Conservation (phyloP, 2,329 filamentous ascomycete genomes). For the Chrysoporthe austroafricana region DNA sequence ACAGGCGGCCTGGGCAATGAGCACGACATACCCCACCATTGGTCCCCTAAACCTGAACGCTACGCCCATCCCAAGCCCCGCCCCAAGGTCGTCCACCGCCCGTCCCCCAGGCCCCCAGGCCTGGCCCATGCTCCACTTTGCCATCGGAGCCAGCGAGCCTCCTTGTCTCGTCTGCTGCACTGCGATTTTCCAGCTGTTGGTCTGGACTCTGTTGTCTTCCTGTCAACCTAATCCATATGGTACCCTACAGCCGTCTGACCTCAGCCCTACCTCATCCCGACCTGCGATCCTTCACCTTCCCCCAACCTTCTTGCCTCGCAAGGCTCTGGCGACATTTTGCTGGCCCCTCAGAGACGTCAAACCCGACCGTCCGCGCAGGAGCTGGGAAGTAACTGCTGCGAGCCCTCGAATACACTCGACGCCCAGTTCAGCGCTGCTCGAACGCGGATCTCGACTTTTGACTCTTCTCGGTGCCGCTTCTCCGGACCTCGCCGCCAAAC, state of each 20-base stretch:
- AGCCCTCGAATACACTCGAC: background rate
- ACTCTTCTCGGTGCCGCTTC: constrained; percentile 15
- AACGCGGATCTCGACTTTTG: constrained; percentile 13
- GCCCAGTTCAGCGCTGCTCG: background rate
- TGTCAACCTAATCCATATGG: constrained; percentile 16
- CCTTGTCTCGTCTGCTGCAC: constrained; percentile 18
- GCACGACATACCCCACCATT: background rate
- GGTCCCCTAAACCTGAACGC: background rate
- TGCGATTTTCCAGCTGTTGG: constrained; percentile 26
- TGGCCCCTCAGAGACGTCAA: constrained; percentile 1
- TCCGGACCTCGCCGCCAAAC: constrained; percentile 31
- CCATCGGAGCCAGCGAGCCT: constrained; percentile 4
- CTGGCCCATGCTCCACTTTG: constrained; percentile 19
- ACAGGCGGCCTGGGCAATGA: background rate
- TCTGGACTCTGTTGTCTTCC: constrained; percentile 18
- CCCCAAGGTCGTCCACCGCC: constrained; percentile 5
- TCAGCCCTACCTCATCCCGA: constrained; percentile 34
- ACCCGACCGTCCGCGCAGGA: constrained; percentile 1
- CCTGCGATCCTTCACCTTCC: constrained; percentile 26
- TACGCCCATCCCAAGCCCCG: constrained; percentile 5
- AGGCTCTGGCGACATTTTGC: constrained; percentile 23
- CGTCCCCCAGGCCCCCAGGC: constrained; percentile 6
- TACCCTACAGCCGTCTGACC: constrained; percentile 20
- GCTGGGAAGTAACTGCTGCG: background rate
- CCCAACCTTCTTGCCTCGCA: constrained; percentile 19